phyloP scores from a whole-genome alignment of 345 rosid genomes.

The Capsella bursapastoris region DNA sequence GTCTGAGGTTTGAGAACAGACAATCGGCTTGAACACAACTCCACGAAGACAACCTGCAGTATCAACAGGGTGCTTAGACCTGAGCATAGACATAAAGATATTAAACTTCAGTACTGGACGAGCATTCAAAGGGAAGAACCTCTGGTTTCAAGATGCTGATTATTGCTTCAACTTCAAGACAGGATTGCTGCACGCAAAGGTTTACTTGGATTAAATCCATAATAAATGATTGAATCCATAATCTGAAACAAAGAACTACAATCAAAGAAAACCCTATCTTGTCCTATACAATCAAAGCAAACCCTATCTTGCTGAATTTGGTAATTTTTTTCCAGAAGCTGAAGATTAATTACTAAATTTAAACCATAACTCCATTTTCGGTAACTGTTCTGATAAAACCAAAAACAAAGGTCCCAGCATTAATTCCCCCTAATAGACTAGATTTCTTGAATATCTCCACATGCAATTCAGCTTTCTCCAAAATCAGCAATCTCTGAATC shows the following conservation, averaged over 20 bases:
- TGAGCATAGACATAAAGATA: constrained; percentile 13
- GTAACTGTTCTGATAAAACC: constrained; percentile 4
- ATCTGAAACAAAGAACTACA: background rate
- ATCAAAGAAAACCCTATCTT: constrained; percentile 1
- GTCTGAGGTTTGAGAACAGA: constrained; percentile 79
- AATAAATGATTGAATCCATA: constrained; percentile 44
- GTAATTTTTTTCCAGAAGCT: background rate
- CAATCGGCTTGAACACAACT: constrained; percentile 84
- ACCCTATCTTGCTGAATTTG: constrained; percentile 6
- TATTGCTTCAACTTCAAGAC: constrained; percentile 73
- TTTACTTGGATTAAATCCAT: constrained; percentile 20
- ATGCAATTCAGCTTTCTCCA: constrained; percentile 28
- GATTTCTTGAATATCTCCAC: background rate
- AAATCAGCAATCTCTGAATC: constrained; percentile 16
- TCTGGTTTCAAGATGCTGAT: constrained; percentile 81
- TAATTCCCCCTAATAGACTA: constrained; percentile 1
- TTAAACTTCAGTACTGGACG: constrained; percentile 16
- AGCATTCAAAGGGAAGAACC: constrained; percentile 54
- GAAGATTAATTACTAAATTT: background rate
- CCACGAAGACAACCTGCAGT: constrained; percentile 90
- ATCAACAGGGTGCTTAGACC: constrained; percentile 19
- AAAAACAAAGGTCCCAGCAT: constrained; percentile 2
- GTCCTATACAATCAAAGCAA: background rate
- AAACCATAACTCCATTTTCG: background rate
- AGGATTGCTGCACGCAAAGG: constrained; percentile 37